Evolutionary conservation across 768 basidiomycete species (phyloP), one percentile per base, ranked within the genome.

Genomic region (Megacollybia marginata): DNA sequence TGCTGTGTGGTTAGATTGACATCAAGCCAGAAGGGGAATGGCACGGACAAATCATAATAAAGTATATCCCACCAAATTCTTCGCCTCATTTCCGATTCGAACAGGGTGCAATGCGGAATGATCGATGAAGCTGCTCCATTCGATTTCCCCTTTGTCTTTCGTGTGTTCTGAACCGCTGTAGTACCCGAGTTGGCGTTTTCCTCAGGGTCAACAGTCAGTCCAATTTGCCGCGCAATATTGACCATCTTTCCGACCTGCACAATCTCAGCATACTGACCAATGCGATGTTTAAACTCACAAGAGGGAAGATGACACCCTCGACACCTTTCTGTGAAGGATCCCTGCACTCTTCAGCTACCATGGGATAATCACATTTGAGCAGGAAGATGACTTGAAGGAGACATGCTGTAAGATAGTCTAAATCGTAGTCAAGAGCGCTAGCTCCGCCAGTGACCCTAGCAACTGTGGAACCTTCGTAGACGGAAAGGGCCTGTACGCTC

Each of bases 51-150:
- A 62, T 91, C 89, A 61, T 82, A 88, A 63, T 78, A 87, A 59
- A 80, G 75, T 10, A 88, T 71, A 47, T 87, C 83, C 88, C 88
- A 91, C 85, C 88, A 88, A 6, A 87, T 62, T 54, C 81, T 65
- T 50, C 78, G 63, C 48, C 80, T 65, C 45, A 71, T 65, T 62
- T 79, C 76, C 10, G 73, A 74, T 44, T 80, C 73, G 43, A 75
- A 79, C 2, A 77, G 62, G 42, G 55, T 69, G 55, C 31, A 18
- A 45, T 50, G 11, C 31, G 31, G 28, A 23, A 32, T 19, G 31
- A 10, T 20, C 19, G 44, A 20, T 23, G n/a, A 40, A 44, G 31
- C 9, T 12, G 15, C 11, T 12, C 49, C n/a, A 38, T 33, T 13
- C 23, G 23, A 28, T 28, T 28, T 28, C 2, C 23, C 23, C 36